These are phyloP conservation scores for Clitocybe nebularis DNA, from an alignment of 1,284 basidiomycete genomes.

Conservation along the genomic window DNA sequence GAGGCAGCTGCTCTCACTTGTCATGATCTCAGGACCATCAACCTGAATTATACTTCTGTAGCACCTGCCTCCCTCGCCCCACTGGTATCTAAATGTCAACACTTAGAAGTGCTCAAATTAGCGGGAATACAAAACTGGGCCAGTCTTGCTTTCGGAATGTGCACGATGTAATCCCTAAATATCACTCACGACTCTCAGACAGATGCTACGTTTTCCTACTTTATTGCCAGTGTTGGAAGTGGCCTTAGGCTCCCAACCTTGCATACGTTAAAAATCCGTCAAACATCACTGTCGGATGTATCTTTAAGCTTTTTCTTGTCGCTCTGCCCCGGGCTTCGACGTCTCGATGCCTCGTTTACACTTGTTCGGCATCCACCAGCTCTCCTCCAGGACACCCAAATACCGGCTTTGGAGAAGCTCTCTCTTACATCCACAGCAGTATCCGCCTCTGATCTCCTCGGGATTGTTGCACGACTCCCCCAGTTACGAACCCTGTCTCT, in stretches of 20 bases:
- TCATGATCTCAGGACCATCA: conserved; percentile 40
- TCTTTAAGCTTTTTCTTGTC: conserved; percentile 40
- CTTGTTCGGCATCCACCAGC: conserved; percentile 35
- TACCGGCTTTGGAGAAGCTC: conserved; percentile 48
- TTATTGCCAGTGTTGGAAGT: conserved; percentile 31
- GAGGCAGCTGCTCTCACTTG: conserved; percentile 41
- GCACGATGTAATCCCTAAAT: no score
- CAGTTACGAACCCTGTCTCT: conserved; percentile 47
- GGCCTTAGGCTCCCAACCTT: conserved; percentile 34
- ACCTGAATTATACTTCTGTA: conserved; percentile 60
- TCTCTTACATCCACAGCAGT: conserved; percentile 56
- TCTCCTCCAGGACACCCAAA: conserved; percentile 15
- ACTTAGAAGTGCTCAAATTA: conserved; percentile 55
- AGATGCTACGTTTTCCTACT: conserved; percentile 47
- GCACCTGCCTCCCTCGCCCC: conserved; percentile 43
- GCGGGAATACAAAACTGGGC: conserved; percentile 63
- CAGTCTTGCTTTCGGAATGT: conserved; percentile 18
- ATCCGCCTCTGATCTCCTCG: conserved; percentile 36
- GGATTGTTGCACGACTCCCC: conserved; percentile 35
- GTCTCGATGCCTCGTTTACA: conserved; percentile 66
- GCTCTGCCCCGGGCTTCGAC: conserved; percentile 46
- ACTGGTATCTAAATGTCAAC: conserved; percentile 37
- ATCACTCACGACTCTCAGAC: conserved; percentile 46
- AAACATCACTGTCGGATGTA: conserved; percentile 46
- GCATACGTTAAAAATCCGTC: conserved; percentile 57